Base-by-base conservation (phyloP, 768 basidiomycete species). In the Tricholoma sp. region DNA sequence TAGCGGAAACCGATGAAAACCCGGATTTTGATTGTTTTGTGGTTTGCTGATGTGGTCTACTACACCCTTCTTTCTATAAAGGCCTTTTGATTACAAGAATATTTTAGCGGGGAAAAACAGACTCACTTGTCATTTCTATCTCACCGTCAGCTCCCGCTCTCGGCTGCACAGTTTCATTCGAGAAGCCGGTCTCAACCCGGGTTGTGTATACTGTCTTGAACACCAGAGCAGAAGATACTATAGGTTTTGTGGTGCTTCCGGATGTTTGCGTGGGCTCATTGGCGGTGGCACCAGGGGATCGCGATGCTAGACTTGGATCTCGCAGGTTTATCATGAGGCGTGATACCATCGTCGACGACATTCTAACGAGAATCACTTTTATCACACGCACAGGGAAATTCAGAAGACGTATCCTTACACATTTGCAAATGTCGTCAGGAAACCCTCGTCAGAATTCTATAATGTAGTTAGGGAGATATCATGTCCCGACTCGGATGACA, bases 301-400 rank as follows among this genome's bases (percentile, higher is more conserved):
- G 58, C 37, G 50, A 49, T 8, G 44, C 17, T 36, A 70, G 34
- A 42, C 59, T 58, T 51, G 68, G 70, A 50, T 72, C 63, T 13
- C 70, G 68, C 6, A 72, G 57, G 57, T 72, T 70, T 5, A 72
- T 60, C 60, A 70, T 66, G 44, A 70, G 66, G n/a, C 70, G 63
- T 9, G 69, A 68, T 47, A 68, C 63, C 67, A 70, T 66, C 15
- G 62, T 64, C 4, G 69, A 70, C 47, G 70, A 69, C 17, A 70
- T 59, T 47, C 68, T 72, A 44, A 11, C 15, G 13, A n/a, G 5
- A 41, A 34, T 44, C 36, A 49, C 49, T 42, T 28, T 12, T 5
- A 6, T 31, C 13, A 12, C 8, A 42, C 17, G 24, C 3, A 10
- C 15, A 39, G 18, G 33, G 49, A 9, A 39, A 6, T 24, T 18